Base-by-base conservation (phyloP, 1,284 basidiomycete species). In the Tylopilus sp. region DNA sequence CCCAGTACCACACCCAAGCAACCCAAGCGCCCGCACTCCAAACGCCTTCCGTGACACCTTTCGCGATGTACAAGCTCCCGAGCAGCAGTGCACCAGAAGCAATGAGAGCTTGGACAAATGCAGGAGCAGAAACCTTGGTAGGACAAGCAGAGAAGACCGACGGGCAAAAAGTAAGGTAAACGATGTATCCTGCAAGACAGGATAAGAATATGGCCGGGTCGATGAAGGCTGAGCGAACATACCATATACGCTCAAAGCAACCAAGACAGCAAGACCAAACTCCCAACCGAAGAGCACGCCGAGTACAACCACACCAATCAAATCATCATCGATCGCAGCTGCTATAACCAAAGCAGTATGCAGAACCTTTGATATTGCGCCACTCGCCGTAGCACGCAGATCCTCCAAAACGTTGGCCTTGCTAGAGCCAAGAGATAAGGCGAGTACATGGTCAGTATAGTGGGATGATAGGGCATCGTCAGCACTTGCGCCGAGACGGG, bases 401-500 rank as follows among this genome's bases (percentile, higher is more conserved):
- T 68, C 94, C 87, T 79, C 89, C 2, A 51, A 18, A 15, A 40
- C 41, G 18, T 48, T 53, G 0, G 46, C 36, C 31, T 53, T 49
- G 10, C 38, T 49, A 9, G 55, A 95, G n/a, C 85, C 79, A 57
- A 94, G 83, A 9, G 86, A 89, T 19, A 96, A 79, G 54, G 88
- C 87, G 13, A 93, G 74, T 10, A 92, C 67, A 58, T 91, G 89
- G 52, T 89, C 81, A 65, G 87, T 89, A 5, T 86, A 84, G 48
- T 91, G 72, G 58, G 84, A 79, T 0, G 85, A 86, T 82, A 94
- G 89, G 77, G 79, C 78, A 59, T 84, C 70, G 60, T 89, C 86
- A 0, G 86, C 91, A 64, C 84, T 90, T 70, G 92, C 90, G 81
- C 92, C 88, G 25, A 95, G 86, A 2, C 92, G 90, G 11, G 84